These are phyloP conservation scores for Saccharum spontaneum DNA, from an alignment of 176 grass and related monocot species.

Conservation along the genomic window DNA sequence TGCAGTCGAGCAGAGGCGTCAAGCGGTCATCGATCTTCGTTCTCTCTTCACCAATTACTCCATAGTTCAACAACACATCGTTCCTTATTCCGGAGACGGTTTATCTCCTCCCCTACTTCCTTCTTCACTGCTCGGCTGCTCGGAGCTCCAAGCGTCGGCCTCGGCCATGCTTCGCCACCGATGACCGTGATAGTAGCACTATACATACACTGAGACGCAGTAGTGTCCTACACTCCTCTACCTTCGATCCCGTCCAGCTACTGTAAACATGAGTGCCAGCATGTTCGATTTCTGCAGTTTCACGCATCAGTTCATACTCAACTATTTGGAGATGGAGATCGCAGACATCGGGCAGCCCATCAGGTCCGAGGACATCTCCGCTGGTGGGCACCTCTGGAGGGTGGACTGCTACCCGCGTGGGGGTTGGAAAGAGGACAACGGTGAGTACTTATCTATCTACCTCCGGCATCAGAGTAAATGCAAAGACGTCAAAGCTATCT, in stretches of 20 bases:
- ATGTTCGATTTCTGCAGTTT: too few species aligned
- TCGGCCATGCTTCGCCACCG: too few species aligned
- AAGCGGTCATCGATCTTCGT: not conserved
- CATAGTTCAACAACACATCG: not conserved
- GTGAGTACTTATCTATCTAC: not conserved
- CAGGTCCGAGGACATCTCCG: too few species aligned
- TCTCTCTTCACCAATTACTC: too few species aligned
- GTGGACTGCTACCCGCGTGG: not conserved
- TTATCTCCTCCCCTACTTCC: not conserved
- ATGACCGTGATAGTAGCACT: too few species aligned
- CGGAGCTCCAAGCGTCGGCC: not conserved
- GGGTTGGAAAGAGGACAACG: not conserved
- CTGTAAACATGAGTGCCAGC: too few species aligned
- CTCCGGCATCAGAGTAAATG: not conserved
- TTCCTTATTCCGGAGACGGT: not conserved
- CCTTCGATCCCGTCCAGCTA: too few species aligned
- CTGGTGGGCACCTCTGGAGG: not conserved
- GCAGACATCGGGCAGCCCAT: too few species aligned
- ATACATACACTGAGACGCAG: too few species aligned
- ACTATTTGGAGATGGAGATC: too few species aligned
- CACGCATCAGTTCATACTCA: too few species aligned
- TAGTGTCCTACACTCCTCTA: too few species aligned
- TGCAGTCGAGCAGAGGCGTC: not conserved
- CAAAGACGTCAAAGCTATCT: not conserved
- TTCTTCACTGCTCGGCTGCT: not conserved